Base-by-base conservation (phyloP, 2,329 filamentous ascomycete species). In the Cladosporium oxysporum region DNA sequence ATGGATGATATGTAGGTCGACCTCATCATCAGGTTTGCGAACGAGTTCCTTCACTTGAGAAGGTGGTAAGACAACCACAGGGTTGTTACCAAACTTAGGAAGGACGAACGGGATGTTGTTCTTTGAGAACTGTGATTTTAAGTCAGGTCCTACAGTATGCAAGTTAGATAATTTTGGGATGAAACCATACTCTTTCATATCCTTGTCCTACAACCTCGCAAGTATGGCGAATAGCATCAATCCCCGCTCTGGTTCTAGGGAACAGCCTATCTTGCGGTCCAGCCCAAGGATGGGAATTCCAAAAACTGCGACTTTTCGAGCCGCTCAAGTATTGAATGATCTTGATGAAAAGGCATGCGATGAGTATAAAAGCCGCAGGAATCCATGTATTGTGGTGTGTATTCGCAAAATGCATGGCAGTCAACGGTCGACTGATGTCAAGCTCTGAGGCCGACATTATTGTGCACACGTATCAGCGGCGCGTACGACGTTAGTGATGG, bases 31-130 rank as follows among this genome's bases (percentile, higher is more conserved):
- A 5, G 64, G 62, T 10, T 67, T 52, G 35, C 58, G 64, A 12
- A 72, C 62, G 0, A 72, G 50, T 53, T 72, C 70, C 35, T 65
- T 63, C 18, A 71, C 47, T 35, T 70, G 66, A n/a, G 61, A 60
- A 0, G 69, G 65, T n/a, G 69, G 69, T 11, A 72, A 41, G 7
- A 71, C 63, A 21, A 72, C 60, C 10, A 70, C 37, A 18, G 69
- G 69, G 52, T 63, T 60, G 16, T 64, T 62, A 37, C 59, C 68
- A 55, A 71, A 71, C 23, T 72, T 70, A 2, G 70, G 70, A 21
- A 72, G 58, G n/a, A 70, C 62, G 57, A 71, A 70, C 2, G 64
- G 57, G 12, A 64, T 63, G 65, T 66, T 65, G 18, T 61, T 52
- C 37, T 66, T 69, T 23, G 68, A 66, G 53, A 50, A 71, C 67